Evolutionary conservation across 2,329 filamentous ascomycete genomes (phyloP).

Genomic region (Colletotrichum sp.): DNA sequence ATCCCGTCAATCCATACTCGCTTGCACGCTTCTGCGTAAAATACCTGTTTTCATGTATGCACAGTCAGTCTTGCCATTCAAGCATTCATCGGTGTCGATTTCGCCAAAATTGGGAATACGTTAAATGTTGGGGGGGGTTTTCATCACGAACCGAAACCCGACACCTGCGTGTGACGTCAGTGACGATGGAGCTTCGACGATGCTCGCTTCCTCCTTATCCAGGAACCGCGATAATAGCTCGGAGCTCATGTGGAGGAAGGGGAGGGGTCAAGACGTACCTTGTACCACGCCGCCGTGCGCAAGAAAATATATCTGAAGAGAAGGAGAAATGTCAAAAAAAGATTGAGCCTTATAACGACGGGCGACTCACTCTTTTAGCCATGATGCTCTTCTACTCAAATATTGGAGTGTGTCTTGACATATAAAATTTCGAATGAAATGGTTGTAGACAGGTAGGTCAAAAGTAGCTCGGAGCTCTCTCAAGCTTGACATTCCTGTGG

Average conservation of each 20-base stretch:
- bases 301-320: slow-evolving; percentile 62
- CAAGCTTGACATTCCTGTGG: neutral
- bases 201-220: slow-evolving; percentile 1
- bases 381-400: slow-evolving; percentile 23
- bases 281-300: slow-evolving; percentile 72
- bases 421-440: neutral
- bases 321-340: neutral
- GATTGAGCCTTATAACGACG: neutral
- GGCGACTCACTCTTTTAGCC: slow-evolving; percentile 38
- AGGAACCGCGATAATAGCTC: slow-evolving; percentile 10
- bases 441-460: neutral
- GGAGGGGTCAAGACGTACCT: slow-evolving; percentile 61
- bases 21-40: slow-evolving; percentile 60
- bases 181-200: neutral
- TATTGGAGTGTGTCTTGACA: neutral
- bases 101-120: neutral
- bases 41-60: slow-evolving; percentile 40
- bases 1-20: slow-evolving; percentile 60
- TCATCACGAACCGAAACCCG: slow-evolving; percentile 52
- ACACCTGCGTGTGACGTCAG: slow-evolving; percentile 51
- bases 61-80: neutral
- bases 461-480: slow-evolving; percentile 19
- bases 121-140: neutral
- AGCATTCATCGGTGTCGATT: neutral
- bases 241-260: slow-evolving; percentile 39